Conservation (phyloP, 805 yeast species). For the Kodamaea jinghongensis region DNA sequence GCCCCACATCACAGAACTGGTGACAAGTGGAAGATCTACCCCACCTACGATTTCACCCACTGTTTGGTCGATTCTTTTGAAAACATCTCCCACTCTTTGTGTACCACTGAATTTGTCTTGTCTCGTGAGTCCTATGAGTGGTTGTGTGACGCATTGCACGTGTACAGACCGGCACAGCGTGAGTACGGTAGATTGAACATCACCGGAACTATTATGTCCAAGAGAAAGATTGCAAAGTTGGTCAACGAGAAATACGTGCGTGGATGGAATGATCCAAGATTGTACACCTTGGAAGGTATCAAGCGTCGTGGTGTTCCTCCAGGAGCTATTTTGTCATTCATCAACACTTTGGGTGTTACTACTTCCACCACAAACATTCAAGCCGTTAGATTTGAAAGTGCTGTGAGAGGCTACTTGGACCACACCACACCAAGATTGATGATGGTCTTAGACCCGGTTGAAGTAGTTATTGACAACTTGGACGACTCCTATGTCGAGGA, state of each 20-base stretch:
- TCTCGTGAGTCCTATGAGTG: slow-evolving; percentile 97
- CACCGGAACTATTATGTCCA: slow-evolving; percentile 91
- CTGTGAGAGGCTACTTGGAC: slow-evolving; percentile 85
- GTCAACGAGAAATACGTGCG: slow-evolving; percentile 80
- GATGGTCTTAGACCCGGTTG: slow-evolving; percentile 87
- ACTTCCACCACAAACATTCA: slow-evolving; percentile 92
- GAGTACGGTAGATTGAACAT: slow-evolving; percentile 96
- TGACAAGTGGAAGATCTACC: slow-evolving; percentile 94
- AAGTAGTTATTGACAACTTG: slow-evolving; percentile 77
- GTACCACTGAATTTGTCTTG: slow-evolving; percentile 92
- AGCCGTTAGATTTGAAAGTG: slow-evolving; percentile 81
- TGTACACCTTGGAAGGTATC: slow-evolving; percentile 90
- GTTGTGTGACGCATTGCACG: slow-evolving; percentile 93
- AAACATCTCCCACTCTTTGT: slow-evolving; percentile 91
- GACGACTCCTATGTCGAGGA: slow-evolving; percentile 68
- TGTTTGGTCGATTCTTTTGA: slow-evolving; percentile 98
- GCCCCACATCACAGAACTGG: slow-evolving; percentile 97
- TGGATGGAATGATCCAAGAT: slow-evolving; percentile 98
- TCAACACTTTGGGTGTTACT: slow-evolving; percentile 95
- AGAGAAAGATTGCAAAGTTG: slow-evolving; percentile 91
- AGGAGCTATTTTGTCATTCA: slow-evolving; percentile 90
- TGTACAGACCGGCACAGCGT: slow-evolving; percentile 97
- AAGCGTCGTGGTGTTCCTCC: slow-evolving; percentile 99
- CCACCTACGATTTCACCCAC: slow-evolving; percentile 98
- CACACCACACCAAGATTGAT: slow-evolving; percentile 90